These are phyloP conservation scores for Penstemon eatonii DNA, from an alignment of 257 asterid species.

Conservation along the genomic window DNA sequence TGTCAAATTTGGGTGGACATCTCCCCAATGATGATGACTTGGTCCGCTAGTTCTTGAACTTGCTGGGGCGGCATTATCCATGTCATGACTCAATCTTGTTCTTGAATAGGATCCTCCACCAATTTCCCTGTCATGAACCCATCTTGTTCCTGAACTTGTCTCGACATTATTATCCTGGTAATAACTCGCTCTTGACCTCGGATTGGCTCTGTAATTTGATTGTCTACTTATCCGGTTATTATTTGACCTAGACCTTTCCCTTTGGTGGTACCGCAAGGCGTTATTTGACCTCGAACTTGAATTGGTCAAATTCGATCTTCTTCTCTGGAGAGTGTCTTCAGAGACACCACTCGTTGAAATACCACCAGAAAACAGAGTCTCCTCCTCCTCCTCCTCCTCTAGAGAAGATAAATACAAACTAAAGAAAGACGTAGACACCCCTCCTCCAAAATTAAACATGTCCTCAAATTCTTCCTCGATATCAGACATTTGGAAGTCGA, in stretches of 20 bases:
- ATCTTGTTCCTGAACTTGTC: slow-evolving; percentile 19
- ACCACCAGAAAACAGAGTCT: slow-evolving; percentile 18
- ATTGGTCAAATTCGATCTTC: background rate
- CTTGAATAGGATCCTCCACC: slow-evolving; percentile 15
- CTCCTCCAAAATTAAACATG: slow-evolving; percentile 31
- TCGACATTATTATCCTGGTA: background rate
- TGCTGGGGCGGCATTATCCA: slow-evolving; percentile 9
- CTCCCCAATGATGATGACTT: slow-evolving; percentile 1
- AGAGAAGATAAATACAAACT: slow-evolving; percentile 29
- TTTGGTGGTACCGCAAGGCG: background rate
- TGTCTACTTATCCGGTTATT: background rate
- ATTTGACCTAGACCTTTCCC: slow-evolving; percentile 18
- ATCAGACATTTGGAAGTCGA: slow-evolving; percentile 41
- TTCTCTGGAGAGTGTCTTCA: slow-evolving; percentile 10
- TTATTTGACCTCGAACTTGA: slow-evolving; percentile 25
- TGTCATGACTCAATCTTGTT: slow-evolving; percentile 18
- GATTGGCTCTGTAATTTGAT: background rate
- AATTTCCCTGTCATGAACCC: slow-evolving; percentile 24
- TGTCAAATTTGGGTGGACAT: background rate
- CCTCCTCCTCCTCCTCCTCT: slow-evolving; percentile 24
- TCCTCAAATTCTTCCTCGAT: slow-evolving; percentile 37
- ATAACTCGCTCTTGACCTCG: slow-evolving; percentile 28
- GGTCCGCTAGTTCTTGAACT: slow-evolving; percentile 14
- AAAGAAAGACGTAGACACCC: slow-evolving; percentile 37
- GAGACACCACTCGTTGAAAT: slow-evolving; percentile 24